phyloP scores from a whole-genome alignment of 2,329 filamentous ascomycete species.

The Esteya vermicola region DNA sequence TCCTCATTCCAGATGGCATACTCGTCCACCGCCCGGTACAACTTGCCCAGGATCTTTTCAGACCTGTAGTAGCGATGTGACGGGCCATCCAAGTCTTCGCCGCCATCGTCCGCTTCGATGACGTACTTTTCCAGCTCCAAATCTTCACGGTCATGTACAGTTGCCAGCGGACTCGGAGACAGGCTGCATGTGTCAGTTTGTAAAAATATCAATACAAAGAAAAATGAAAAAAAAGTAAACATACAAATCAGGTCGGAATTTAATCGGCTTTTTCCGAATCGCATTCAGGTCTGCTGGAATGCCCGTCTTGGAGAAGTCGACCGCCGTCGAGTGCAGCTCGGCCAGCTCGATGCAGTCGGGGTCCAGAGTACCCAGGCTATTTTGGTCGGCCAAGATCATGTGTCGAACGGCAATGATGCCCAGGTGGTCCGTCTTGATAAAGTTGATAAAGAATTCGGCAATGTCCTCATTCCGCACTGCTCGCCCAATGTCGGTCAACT shows the following conservation, averaged over 20 bases:
- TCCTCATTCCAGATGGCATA: slow-evolving; percentile 44
- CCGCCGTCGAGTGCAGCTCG: slow-evolving; percentile 52
- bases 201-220: background rate
- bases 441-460: slow-evolving; percentile 65
- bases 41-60: slow-evolving; percentile 49
- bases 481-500: slow-evolving; percentile 44
- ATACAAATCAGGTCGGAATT: slow-evolving; percentile 41
- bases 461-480: slow-evolving; percentile 52
- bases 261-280: slow-evolving; percentile 25
- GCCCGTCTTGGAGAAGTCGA: slow-evolving; percentile 67
- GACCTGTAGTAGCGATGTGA: slow-evolving; percentile 49
- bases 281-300: slow-evolving; percentile 34
- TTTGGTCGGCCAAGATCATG: slow-evolving; percentile 48
- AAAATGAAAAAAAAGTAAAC: slow-evolving; percentile 12
- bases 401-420: slow-evolving; percentile 53
- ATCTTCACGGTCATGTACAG: slow-evolving; percentile 28
- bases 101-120: slow-evolving; percentile 18
- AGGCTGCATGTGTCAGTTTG: slow-evolving; percentile 18
- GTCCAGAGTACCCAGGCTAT: slow-evolving; percentile 33
- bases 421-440: slow-evolving; percentile 54
- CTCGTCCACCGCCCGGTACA: slow-evolving; percentile 65
- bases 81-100: slow-evolving; percentile 28
- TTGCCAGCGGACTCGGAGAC: slow-evolving; percentile 28
- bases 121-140: slow-evolving; percentile 23
- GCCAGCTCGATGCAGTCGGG: slow-evolving; percentile 40